Base-by-base conservation (phyloP, 106 monocot species). In the Dioscorea dumetorum region DNA sequence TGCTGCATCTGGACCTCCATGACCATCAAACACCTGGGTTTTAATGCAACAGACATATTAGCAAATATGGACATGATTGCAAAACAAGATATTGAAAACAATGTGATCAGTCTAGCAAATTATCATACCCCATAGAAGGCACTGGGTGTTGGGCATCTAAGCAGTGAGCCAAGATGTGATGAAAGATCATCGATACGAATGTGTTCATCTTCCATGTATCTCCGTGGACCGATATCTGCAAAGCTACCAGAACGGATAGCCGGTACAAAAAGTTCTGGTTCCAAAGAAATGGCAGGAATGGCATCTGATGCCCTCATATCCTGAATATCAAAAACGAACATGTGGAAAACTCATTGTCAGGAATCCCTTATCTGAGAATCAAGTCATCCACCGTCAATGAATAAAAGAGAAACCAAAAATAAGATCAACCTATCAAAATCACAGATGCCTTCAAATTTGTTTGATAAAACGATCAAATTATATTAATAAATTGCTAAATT, bases 1-100 rank as follows among this genome's bases (percentile, higher is more conserved):
- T 61, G 92, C 88, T 48, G 85, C 92, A 72, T 93, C 88, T 21
- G 85, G 74, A n/a, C 92, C 92, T n/a, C 85, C 92, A 83, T 93
- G 92, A 1, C 92, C 92, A 85, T 93, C 92, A 75, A 93, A 93
- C 5, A 54, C 54, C 54, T 54, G 41, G 10, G 0, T 41, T 0
- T 10, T 5, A 41, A 41, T 41, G 41, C 10, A 10, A 41, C 6
- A 0, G 10, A 41, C 41, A 41, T 8, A 41, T 41, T 10, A 41
- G 41, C 41, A 41, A 41, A 41, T 8, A 91, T 68, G 86, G 84
- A 32, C 11, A 51, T 19, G 31, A 28, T 74, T 22, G 1, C 22
- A 73, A 16, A 68, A 64, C 17, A 2, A 53, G 5, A 56, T 14
- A 18, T 56, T 5, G 0, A 18, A 19, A 18, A 19, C 54, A 56